These are phyloP conservation scores for Epithele typhae DNA, from an alignment of 768 basidiomycete genomes.

Conservation along the genomic window DNA sequence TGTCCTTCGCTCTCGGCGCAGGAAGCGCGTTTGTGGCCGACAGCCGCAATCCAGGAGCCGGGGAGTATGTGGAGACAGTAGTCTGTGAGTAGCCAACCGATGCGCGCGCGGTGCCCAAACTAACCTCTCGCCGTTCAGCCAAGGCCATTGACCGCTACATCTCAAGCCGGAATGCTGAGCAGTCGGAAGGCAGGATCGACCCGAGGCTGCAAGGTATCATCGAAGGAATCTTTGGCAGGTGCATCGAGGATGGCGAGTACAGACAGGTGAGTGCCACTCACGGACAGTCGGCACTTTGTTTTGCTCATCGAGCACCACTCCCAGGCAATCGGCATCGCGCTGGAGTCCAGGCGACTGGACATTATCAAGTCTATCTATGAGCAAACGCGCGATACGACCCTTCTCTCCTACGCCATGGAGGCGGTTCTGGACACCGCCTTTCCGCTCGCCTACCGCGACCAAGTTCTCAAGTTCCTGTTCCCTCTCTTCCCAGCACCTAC, in stretches of 20 bases:
- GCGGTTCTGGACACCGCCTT: slow-evolving; percentile 88
- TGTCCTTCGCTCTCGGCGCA: slow-evolving; percentile 91
- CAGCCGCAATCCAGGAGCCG: slow-evolving; percentile 53
- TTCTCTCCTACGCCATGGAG: slow-evolving; percentile 90
- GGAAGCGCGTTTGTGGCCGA: slow-evolving; percentile 82
- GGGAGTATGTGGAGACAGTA: slow-evolving; percentile 92
- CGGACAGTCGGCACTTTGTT: no score
- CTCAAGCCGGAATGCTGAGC: slow-evolving; percentile 56
- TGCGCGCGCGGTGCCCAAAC: background rate
- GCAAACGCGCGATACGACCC: slow-evolving; percentile 65
- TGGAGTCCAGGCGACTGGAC: slow-evolving; percentile 88
- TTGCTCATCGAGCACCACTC: slow-evolving; percentile 6
- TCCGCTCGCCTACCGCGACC: slow-evolving; percentile 78
- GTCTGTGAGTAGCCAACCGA: slow-evolving; percentile 60
- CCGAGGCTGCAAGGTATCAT: slow-evolving; percentile 78
- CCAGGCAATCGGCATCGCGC: slow-evolving; percentile 91
- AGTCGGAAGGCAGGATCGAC: slow-evolving; percentile 64
- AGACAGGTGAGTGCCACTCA: slow-evolving; percentile 60
- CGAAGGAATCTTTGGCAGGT: slow-evolving; percentile 82
- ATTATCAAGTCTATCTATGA: slow-evolving; percentile 76
- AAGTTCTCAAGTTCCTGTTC: slow-evolving; percentile 73
- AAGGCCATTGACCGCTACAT: slow-evolving; percentile 97
- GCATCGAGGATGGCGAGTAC: slow-evolving; percentile 84
- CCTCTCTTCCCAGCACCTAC: slow-evolving; percentile 81
- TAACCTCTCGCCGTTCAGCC: slow-evolving; percentile 41